Evolutionary conservation across 176 grass and related monocot species (phyloP).

Genomic region (Avena sativa): DNA sequence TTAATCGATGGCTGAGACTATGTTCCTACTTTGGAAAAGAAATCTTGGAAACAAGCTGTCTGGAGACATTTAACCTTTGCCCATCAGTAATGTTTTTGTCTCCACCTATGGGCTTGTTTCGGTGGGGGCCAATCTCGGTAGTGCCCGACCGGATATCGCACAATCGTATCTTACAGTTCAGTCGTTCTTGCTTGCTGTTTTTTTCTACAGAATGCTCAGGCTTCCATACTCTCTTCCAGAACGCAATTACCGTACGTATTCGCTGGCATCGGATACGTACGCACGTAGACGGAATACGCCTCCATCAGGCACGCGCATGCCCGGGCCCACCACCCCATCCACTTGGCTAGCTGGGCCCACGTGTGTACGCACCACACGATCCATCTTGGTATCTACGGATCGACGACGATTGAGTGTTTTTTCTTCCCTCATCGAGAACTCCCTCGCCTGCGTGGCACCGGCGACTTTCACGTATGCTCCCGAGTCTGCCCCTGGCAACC

Average conservation of each 20-base stretch:
- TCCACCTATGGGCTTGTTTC: too few species aligned
- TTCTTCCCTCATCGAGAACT: neutral
- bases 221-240: neutral
- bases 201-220: neutral
- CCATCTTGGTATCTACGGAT: neutral
- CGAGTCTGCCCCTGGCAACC: neutral
- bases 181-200: too few species aligned
- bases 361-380: neutral
- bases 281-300: slow-evolving; percentile 1
- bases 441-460: neutral
- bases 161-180: too few species aligned
- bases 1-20: too few species aligned
- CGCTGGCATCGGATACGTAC: neutral
- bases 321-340: neutral
- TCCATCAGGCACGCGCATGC: neutral
- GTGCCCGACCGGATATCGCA: too few species aligned
- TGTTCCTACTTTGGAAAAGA: too few species aligned
- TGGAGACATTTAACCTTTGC: too few species aligned
- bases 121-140: too few species aligned
- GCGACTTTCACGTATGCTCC: neutral
- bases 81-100: too few species aligned
- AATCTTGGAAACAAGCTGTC: too few species aligned
- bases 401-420: neutral
- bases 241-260: neutral
- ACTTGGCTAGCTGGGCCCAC: neutral